phyloP scores from a whole-genome alignment of 768 basidiomycete genomes.

The Auricularia cornea region DNA sequence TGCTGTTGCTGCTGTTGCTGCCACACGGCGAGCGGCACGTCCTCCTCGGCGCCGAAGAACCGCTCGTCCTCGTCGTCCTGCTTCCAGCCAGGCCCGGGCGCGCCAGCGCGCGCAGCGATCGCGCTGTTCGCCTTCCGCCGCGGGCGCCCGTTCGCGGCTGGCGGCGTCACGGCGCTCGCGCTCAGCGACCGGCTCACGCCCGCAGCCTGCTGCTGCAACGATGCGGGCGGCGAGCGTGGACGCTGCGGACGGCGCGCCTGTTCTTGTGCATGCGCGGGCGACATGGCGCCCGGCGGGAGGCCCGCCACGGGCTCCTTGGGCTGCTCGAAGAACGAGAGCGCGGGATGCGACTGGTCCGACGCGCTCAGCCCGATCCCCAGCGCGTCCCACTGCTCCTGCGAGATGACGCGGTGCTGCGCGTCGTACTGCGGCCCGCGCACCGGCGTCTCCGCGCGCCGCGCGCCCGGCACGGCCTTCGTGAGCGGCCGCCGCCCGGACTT shows the following conservation, averaged over 20 bases:
- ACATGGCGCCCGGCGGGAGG: conserved; percentile 55
- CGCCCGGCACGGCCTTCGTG: conserved; percentile 49
- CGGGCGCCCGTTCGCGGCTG: conserved; percentile 41
- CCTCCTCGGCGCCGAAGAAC: conserved; percentile 50
- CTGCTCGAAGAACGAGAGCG: background rate
- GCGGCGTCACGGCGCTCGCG: conserved; percentile 42
- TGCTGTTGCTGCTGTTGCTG: too few species aligned
- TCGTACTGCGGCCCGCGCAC: conserved; percentile 88
- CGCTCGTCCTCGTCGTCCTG: conserved; percentile 28
- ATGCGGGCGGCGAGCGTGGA: conserved; percentile 49
- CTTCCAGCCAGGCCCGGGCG: background rate
- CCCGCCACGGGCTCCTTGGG: conserved; percentile 18
- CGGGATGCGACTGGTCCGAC: background rate
- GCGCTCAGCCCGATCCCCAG: background rate
- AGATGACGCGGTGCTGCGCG: conserved; percentile 88
- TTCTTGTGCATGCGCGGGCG: conserved; percentile 36
- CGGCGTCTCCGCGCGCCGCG: conserved; percentile 75
- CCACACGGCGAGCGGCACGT: conserved; percentile 70
- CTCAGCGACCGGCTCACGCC: conserved; percentile 62
- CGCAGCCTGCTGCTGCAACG: conserved; percentile 26
- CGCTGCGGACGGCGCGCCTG: conserved; percentile 31
- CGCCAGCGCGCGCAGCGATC: conserved; percentile 28
- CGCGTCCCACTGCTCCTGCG: conserved; percentile 64
- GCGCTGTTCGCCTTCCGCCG: conserved; percentile 56
- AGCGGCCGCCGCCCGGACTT: conserved; percentile 37